Evolutionary conservation across 2,329 filamentous ascomycete species (phyloP), one percentile per base, ranked within the genome.

Genomic region (Acrodontium crateriforme): DNA sequence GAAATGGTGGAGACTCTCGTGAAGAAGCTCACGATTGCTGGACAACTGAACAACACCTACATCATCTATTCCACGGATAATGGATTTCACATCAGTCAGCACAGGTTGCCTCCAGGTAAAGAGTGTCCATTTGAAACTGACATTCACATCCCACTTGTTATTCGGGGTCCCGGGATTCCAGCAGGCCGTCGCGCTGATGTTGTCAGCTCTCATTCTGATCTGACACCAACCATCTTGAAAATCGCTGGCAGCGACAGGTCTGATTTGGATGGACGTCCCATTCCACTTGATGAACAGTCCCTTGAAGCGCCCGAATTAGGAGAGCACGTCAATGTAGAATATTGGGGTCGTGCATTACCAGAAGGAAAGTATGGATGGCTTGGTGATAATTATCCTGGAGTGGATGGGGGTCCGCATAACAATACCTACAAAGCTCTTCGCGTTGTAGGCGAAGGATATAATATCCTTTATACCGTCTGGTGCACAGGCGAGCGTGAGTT

Each of bases 401-500:
- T 20, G 18, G 51, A 53, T 34, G 52, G 53, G 27, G 50, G 51
- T 4, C 7, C 38, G 33, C 28, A 16, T 18, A 48, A 49, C 34
- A 43, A 46, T 14, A 47, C 47, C 2, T 50, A 50, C 38, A 50
- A 49, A 27, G 44, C 45, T 6, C 33, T 50, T 6, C 38, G 46
- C 4, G 15, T 49, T 3, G 31, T 43, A 6, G 39, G 38, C 11
- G 30, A 41, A 3, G 35, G 27, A 5, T 78, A 78, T 42, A 69
- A 66, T 40, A 46, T 79, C 5, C 70, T 71, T 37, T 80, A 80
- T 41, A 64, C 71, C 0, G 71, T 78, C 0, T 80, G 74, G 73
- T 80, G 76, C 43, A 76, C 55, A 5, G 71, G 72, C 28, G 74
- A 78, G 42, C 65, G 69, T 30, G 73, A 80, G 44, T 60, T 76